Base-by-base conservation (phyloP, 2,329 filamentous ascomycete genomes). In the Ophiostoma perfectum region DNA sequence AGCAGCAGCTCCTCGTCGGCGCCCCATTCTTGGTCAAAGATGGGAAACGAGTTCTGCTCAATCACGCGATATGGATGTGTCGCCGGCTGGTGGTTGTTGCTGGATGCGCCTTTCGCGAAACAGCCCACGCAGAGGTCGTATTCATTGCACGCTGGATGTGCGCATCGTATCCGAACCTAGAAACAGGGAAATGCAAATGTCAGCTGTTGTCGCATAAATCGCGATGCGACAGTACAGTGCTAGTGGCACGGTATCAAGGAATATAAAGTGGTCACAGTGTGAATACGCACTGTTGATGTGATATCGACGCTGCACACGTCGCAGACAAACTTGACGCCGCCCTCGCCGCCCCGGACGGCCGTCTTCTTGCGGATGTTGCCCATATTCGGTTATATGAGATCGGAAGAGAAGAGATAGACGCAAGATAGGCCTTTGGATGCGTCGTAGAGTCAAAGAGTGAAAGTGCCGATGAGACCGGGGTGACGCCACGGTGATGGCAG, bases 81-180 rank as follows among this genome's bases (percentile, higher is more conserved):
- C 5, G 88, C 85, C 7, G 95, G 94, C 73, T 96, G 89, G 78
- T 99, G 95, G 68, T 90, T 88, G 74, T 92, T 91, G 71, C 91
- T 92, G 63, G 86, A 83, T 74, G 92, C 87, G 72, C 92, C 94
- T 72, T 90, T 88, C 45, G 92, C 85, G 78, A 99, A 99, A 79
- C 95, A 99, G 67, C 92, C 90, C 49, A 99, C 95, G 77, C 95
- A 99, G 66, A 99, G 88, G 77, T 99, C 95, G 78, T 97, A 99
- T 75, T 99, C 95, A 75, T 90, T 90, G 78, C 95, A 99, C 67
- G 86, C 84, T 66, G 86, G 77, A 75, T 92, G 88, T 66, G 93
- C 93, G 79, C 95, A 99, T 78, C 92, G 86, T 78, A 99, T 98
- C 73, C 95, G 93, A 72, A 99, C 93, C 92, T 97, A 16, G 3